Base-by-base conservation (phyloP, 2,329 filamentous ascomycete species). In the Graphilbum fragrans region DNA sequence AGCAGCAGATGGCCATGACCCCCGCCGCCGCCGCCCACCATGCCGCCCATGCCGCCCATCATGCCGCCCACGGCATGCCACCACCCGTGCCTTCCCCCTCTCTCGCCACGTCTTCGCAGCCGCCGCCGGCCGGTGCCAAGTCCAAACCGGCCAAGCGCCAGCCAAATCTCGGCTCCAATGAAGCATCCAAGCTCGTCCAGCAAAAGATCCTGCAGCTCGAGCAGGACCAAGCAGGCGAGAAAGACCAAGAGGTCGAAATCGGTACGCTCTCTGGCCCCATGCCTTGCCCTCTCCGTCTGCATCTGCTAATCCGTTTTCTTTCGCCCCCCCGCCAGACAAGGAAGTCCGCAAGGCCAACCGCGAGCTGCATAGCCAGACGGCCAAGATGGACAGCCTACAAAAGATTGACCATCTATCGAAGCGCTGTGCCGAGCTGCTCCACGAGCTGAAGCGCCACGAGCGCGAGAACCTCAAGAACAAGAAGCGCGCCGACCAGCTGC, bases 171-270 rank as follows among this genome's bases (percentile, higher is more conserved):
- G 88, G 94, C 58, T 83, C 86, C 18, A 85, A 77, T 53, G 92
- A 96, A 62, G 87, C 88, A 37, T 86, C 86, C 47, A 93, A 94
- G 62, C 74, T 95, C 49, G 75, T 98, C 39, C 82, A 88, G 48
- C 86, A 88, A 47, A 86, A 93, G 57, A 95, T 98, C 57, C 90
- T 87, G 19, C 92, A 96, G 65, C 69, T 98, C 45, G 92, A 98
- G 61, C 83, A 86, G 48, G 88, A 95, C 69, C 85, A 83, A 38
- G 87, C 87, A 11, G 86, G 86, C 45, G 88, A 94, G 59, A 94
- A 93, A 62, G 90, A 94, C 52, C 86, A 95, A 63, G 88, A 95
- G 64, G 77, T 83, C 46, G 92, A 96, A 68, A 95, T 98, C 58
- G 86, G 87, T 94, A 48, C 38, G 58, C 58, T 39, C 7, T 5